Base-by-base conservation (phyloP, 306 rosid species). In the Herpetospermum pedunculosum region DNA sequence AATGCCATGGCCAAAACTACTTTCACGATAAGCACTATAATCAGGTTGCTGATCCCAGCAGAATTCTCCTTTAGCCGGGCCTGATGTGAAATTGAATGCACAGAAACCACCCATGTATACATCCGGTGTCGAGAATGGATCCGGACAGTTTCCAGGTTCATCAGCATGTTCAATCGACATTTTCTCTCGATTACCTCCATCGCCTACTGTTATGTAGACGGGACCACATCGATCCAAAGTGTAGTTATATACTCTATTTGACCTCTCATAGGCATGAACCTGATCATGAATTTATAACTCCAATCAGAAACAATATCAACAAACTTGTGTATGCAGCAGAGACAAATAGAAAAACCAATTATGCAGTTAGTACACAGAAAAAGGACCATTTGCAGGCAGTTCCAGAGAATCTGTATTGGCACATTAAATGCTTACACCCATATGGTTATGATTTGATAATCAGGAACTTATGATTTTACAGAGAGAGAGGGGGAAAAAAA, bases 1-100 rank as follows among this genome's bases (percentile, higher is more conserved):
- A 85, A 91, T 89, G 10, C 98, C 98, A 78, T 93, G 98, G 37
- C 98, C 98, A 6, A 91, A 93, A 83, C 98, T 93, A 73, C 96
- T 90, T 79, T 93, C 98, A 81, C 97, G 83, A 74, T 82, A 87
- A 19, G 98, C 98, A 49, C 98, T 93, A 34, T 86, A 91, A 21
- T 87, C 94, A 8, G 97, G 98, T 75, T 93, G 98, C 71, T 40
- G 77, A 44, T 90, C 89, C 98, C 98, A 91, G 83, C 98, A 93
- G 84, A 93, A 93, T 47, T 87, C 82, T 55, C 97, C 97, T 52
- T 81, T 81, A 19, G 98, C 96, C 0, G 96, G 97, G 28, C 98
- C 98, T 12, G 94, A 80, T 1, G 94, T 90, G 73, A 91, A 93
- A 80, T 93, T 93, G 57, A 82, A 91, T 13, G 96, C 91, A 41